Evolutionary conservation across 805 yeast genomes (phyloP).

Genomic region (Saturnispora mendoncae): DNA sequence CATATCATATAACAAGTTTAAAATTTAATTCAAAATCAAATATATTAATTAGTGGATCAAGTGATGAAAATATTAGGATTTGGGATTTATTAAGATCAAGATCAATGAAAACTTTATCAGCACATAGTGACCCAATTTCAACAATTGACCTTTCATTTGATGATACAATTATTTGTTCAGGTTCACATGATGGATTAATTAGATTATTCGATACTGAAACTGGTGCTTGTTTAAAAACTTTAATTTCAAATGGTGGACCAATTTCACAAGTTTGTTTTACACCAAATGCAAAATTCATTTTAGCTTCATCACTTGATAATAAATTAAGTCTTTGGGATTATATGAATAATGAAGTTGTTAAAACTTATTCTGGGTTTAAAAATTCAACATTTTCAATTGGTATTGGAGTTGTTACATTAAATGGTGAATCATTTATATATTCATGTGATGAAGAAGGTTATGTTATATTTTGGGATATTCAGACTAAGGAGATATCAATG

Average conservation of each 20-base stretch:
- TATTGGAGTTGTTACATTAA: conserved; percentile 36
- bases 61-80: conserved; percentile 83
- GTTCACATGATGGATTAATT: conserved; percentile 85
- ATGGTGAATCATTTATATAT: conserved; percentile 34
- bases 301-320: conserved; percentile 79
- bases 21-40: conserved; percentile 69
- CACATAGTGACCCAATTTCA: conserved; percentile 87
- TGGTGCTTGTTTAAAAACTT: conserved; percentile 86
- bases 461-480: conserved; percentile 59
- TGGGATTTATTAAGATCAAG: conserved; percentile 78
- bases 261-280: conserved; percentile 64
- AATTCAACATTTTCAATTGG: conserved; percentile 40
- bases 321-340: conserved; percentile 77
- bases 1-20: conserved; percentile 72
- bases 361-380: conserved; percentile 42
- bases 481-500: conserved; percentile 40
- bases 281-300: conserved; percentile 70
- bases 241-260: conserved; percentile 70
- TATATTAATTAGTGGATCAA: conserved; percentile 68
- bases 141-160: conserved; percentile 67
- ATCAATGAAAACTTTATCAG: conserved; percentile 71
- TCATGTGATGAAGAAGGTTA: conserved; percentile 56
- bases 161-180: conserved; percentile 75
- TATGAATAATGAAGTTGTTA: conserved; percentile 68
- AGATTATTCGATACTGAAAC: conserved; percentile 80